Evolutionary conservation across 2,329 filamentous ascomycete genomes (phyloP), one percentile per base, ranked within the genome.

Genomic region (Clarireedia hainanense): DNA sequence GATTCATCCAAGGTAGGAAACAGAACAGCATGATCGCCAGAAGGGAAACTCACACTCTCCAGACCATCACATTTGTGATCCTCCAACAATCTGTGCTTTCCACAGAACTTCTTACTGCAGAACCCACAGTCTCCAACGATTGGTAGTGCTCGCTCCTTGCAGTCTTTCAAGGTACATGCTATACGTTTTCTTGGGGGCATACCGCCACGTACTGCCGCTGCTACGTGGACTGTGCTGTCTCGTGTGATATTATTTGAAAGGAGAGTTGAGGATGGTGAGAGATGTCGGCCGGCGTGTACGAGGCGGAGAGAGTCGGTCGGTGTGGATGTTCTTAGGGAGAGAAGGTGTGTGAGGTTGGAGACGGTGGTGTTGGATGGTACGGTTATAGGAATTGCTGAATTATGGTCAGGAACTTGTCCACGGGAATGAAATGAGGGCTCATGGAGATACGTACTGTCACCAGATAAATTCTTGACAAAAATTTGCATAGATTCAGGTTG

Each of bases 81-180:
- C 74, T 99, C 94, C 61, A 97, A 75, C 75, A 97, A 81, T 56
- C 94, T 82, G 75, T 99, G 94, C 76, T 91, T 95, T 66, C 89
- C 89, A 75, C 94, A 99, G 78, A 89, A 97, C 71, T 95, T 89
- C 47, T 91, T 91, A 55, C 86, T 79, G 77, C 94, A 99, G 78
- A 97, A 97, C 59, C 85, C 86, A 75, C 94, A 99, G 76, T 97
- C 92, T 54, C 94, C 94, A 58, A 96, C 89, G 68, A 99, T 96
- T 63, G 89, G 86, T 73, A 96, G 91, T 15, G 91, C 91, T 30
- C 82, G 81, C 65, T 90, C 85, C 70, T 84, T 89, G 83, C 94
- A 97, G 65, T 91, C 85, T 74, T 92, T 91, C 76, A 89, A 91
- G 62, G 80, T 86, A 79, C 94, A 97, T 66, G 88, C 85, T 65